These are phyloP conservation scores for Hyaloscypha variabilis DNA, from an alignment of 495 filamentous ascomycete species.

Conservation along the genomic window DNA sequence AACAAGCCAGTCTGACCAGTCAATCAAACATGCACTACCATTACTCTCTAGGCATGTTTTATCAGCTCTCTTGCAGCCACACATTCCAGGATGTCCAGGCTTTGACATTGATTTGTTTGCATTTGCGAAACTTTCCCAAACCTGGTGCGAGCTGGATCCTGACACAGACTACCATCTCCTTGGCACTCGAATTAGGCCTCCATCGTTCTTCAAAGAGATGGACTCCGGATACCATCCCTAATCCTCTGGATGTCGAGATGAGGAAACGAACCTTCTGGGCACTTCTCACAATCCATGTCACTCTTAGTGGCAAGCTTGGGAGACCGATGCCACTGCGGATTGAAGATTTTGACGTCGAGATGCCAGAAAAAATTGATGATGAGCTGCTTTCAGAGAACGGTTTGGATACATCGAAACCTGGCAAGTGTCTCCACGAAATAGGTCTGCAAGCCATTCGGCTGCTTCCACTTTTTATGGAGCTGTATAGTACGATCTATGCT, in stretches of 20 bases:
- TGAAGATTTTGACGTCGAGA: constrained; percentile 75
- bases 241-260: constrained; percentile 66
- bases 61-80: constrained; percentile 59
- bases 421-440: constrained; percentile 64
- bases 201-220: constrained; percentile 70
- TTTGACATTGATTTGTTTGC: constrained; percentile 65
- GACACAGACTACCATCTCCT: constrained; percentile 57
- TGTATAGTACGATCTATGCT: constrained; percentile 72
- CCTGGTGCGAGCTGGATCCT: constrained; percentile 71
- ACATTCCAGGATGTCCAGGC: constrained; percentile 70
- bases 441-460: constrained; percentile 64
- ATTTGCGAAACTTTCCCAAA: constrained; percentile 77
- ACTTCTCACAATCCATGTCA: constrained; percentile 61
- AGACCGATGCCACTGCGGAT: constrained; percentile 71
- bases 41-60: constrained; percentile 68
- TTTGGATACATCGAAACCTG: constrained; percentile 47
- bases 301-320: constrained; percentile 72
- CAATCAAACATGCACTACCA: constrained; percentile 75
- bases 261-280: constrained; percentile 79
- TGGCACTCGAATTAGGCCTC: constrained; percentile 72
- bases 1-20: constrained; percentile 55
- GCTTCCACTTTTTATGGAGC: constrained; percentile 64
- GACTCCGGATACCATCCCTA: constrained; percentile 53
- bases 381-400: constrained; percentile 59
- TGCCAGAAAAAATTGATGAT: constrained; percentile 70